Base-by-base conservation (phyloP, 129 eudicot species). In the Artemisia tridentata region DNA sequence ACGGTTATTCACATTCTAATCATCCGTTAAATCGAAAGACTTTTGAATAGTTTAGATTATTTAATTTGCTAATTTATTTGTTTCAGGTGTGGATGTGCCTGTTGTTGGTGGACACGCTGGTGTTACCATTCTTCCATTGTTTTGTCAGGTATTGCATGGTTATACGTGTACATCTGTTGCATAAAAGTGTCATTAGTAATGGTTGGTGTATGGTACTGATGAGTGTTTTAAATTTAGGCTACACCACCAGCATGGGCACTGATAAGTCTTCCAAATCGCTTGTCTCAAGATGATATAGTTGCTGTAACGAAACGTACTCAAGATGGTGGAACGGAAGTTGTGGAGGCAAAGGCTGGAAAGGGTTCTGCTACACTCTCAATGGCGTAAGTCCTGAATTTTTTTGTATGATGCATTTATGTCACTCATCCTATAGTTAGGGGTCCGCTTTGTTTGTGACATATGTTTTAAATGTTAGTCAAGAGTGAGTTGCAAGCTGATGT, bases 71-170 rank as follows among this genome's bases (percentile, higher is more conserved):
- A 38, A 27, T 73, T n/a, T 51, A 5, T 8, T 54, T 78, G 60
- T 68, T 61, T 1, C 91, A 95, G 99, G 78, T 62, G 99, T 95
- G 23, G 88, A 88, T 78, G 96, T 95, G 46, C 99, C 99, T 16
- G 99, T 95, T 71, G 86, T 95, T 62, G 99, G 99, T 69, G 99
- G 99, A 20, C 99, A 95, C 78, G 99, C 99, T 55, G 99, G 99
- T 53, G 62, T 88, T n/a, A 95, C 99, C 72, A 95, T 95, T 76
- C 97, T 95, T 31, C 99, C 99, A 11, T 79, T 95, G 75, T 90
- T 95, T 77, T 95, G 97, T 31, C 99, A 95, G 69, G 99, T 93
- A 89, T 13, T 57, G n/a, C 47, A 49, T 50, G 1, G 21, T 48
- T 5, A 20, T 69, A 5, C 14, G 0, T 65, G 23, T 65, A 38